Percentiles rank a stretch among this genome's conserved stretches.
These are phyloP conservation scores for Castanea crenata DNA, from an alignment of 306 rosid genomes.

Conservation along the genomic window DNA sequence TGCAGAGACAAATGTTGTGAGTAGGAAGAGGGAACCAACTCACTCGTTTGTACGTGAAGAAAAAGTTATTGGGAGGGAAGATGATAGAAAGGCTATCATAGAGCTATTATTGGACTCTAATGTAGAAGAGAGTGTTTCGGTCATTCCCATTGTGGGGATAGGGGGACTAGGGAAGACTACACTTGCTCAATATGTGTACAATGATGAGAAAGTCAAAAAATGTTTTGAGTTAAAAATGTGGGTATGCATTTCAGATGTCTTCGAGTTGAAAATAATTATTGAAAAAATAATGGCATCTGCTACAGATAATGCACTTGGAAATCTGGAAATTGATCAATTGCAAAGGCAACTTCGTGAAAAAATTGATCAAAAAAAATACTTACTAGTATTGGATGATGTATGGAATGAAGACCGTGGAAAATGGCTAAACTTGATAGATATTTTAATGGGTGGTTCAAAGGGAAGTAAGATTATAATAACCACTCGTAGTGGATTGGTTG, in stretches of 20 bases:
- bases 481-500: constrained; percentile 21
- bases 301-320: not conserved
- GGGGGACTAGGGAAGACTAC: constrained; percentile 55
- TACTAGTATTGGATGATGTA: constrained; percentile 42
- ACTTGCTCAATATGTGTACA: constrained; percentile 39
- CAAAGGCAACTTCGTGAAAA: not conserved
- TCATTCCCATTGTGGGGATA: constrained; percentile 39
- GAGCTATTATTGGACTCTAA: not conserved
- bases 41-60: not conserved
- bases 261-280: constrained; percentile 7
- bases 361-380: constrained; percentile 21
- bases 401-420: constrained; percentile 28
- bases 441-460: constrained; percentile 23
- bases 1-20: too few relatives aligned
- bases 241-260: too few relatives aligned
- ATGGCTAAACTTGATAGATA: constrained; percentile 18
- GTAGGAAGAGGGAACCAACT: too few relatives aligned
- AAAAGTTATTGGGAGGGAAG: constrained; percentile 35
- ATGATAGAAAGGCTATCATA: constrained; percentile 4
- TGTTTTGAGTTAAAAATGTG: constrained; percentile 19
- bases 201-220: constrained; percentile 4
- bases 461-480: constrained; percentile 38
- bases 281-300: constrained; percentile 20
- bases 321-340: constrained; percentile 12
- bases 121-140: constrained; percentile 20